phyloP scores from a whole-genome alignment of 1,284 basidiomycete species.

The Laetiporus sulphureus region DNA sequence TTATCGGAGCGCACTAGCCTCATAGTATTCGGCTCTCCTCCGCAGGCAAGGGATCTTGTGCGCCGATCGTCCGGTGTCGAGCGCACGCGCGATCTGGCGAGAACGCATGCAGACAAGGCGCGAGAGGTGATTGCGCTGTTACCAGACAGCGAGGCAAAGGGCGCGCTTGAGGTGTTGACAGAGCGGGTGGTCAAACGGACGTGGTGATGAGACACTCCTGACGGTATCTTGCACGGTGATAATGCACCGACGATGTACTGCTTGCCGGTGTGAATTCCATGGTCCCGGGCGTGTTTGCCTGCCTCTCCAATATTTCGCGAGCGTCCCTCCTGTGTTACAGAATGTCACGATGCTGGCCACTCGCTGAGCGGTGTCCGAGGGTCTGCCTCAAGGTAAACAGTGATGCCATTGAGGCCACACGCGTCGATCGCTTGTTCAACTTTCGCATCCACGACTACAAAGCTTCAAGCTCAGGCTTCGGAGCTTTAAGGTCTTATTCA shows the following conservation, averaged over 20 bases:
- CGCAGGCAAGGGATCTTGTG: conserved; percentile 72
- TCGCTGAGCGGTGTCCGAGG: conserved; percentile 6
- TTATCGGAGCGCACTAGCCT: no score
- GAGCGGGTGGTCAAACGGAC: conserved; percentile 58
- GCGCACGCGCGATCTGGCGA: conserved; percentile 75
- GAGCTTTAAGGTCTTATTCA: no score
- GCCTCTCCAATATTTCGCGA: no score
- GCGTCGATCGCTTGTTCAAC: background rate
- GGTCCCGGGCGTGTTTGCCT: no score
- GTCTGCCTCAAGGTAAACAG: background rate
- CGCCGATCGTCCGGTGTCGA: conserved; percentile 71
- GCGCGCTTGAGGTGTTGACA: conserved; percentile 61
- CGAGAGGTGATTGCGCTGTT: conserved; percentile 64
- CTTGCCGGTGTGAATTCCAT: background rate
- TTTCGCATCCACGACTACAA: conserved; percentile 7
- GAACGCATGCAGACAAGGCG: conserved; percentile 75
- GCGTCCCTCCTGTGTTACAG: no score
- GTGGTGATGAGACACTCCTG: conserved; percentile 27
- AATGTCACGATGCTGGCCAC: no score
- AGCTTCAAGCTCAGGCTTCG: no score
- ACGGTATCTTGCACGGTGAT: conserved; percentile 4
- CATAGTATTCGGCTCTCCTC: conserved; percentile 7
- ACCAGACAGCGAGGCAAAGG: conserved; percentile 78
- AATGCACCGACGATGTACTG: conserved; percentile 5
- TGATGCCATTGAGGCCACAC: background rate